These are phyloP conservation scores for Chlorella sorokiniana DNA, from an alignment of 139 green algal species.

Conservation along the genomic window DNA sequence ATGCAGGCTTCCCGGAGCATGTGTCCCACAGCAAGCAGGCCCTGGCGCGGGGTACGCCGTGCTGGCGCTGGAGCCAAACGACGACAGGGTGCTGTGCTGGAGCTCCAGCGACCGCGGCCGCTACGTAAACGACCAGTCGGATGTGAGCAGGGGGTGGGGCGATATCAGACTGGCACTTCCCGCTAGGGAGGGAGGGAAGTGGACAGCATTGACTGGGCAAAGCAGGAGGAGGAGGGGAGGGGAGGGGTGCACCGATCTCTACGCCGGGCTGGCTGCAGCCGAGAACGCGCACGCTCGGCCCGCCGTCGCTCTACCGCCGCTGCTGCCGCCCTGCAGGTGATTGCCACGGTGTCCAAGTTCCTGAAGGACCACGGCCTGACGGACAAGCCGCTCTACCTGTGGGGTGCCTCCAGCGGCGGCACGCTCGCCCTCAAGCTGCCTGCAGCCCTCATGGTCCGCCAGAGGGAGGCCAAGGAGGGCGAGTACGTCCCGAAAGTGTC, in stretches of 20 bases:
- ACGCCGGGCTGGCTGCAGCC: background rate
- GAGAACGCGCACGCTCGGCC: background rate
- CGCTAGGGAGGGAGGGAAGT: too few species aligned
- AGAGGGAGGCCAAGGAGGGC: background rate
- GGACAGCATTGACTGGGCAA: too few species aligned
- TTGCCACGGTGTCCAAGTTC: constrained; percentile 11
- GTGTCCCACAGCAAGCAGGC: constrained; percentile 29
- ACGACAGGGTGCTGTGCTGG: constrained; percentile 9
- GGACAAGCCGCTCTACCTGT: constrained; percentile 5
- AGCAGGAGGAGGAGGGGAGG: too few species aligned
- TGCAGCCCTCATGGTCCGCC: background rate
- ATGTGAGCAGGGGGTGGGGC: background rate
- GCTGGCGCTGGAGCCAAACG: constrained; percentile 19
- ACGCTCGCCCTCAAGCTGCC: constrained; percentile 25
- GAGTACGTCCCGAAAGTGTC: background rate
- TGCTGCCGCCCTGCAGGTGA: background rate
- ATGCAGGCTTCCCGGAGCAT: constrained; percentile 27
- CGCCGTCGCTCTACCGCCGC: too few species aligned
- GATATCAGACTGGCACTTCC: too few species aligned
- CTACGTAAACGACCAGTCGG: constrained; percentile 21
- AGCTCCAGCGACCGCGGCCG: background rate
- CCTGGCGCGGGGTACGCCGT: constrained; percentile 15
- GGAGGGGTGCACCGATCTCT: too few species aligned
- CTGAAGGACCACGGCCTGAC: background rate
- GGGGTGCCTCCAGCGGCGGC: constrained; percentile 24